A percentile compares a stretch with the other conserved stretches of the same genome.
Conservation (phyloP, 129 eudicot genomes). For the Silybum marianum region DNA sequence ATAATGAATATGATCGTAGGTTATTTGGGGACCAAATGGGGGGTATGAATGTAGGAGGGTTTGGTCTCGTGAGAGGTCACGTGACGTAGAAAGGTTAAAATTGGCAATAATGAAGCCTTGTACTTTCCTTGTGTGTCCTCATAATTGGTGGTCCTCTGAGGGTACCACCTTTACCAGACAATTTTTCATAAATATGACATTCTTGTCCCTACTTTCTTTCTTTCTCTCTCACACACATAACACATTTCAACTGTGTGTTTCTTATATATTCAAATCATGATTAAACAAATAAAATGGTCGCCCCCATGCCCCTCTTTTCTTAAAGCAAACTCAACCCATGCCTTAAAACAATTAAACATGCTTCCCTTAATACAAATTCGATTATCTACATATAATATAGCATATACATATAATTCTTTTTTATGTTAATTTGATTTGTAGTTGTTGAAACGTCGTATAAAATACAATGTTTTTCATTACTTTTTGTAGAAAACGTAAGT, state of each 20-base stretch:
- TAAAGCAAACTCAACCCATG: conserved; percentile 35
- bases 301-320: conserved; percentile 27
- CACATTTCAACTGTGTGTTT: conserved; percentile 41
- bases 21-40: not conserved
- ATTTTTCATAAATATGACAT: conserved; percentile 44
- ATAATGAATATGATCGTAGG: not conserved
- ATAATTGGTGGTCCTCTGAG: conserved; percentile 64
- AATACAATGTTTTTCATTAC: not conserved
- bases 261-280: conserved; percentile 40
- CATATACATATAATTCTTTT: not conserved
- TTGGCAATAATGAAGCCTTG: conserved; percentile 38
- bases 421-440: not conserved
- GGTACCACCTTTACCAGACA: conserved; percentile 57
- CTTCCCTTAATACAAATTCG: not conserved
- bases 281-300: conserved; percentile 32
- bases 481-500: not conserved
- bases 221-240: conserved; percentile 24
- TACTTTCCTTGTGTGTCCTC: conserved; percentile 55
- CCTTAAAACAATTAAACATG: conserved; percentile 32
- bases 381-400: not conserved
- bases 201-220: conserved; percentile 42
- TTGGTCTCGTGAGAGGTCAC: conserved; percentile 41
- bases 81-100: conserved; percentile 39
- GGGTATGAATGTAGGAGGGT: not conserved
- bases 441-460: not conserved